A percentile compares a stretch with the other conserved stretches of the same genome.
phyloP scores from a whole-genome alignment of 495 filamentous ascomycete species.

The Penicillium macrosclerotiorum region DNA sequence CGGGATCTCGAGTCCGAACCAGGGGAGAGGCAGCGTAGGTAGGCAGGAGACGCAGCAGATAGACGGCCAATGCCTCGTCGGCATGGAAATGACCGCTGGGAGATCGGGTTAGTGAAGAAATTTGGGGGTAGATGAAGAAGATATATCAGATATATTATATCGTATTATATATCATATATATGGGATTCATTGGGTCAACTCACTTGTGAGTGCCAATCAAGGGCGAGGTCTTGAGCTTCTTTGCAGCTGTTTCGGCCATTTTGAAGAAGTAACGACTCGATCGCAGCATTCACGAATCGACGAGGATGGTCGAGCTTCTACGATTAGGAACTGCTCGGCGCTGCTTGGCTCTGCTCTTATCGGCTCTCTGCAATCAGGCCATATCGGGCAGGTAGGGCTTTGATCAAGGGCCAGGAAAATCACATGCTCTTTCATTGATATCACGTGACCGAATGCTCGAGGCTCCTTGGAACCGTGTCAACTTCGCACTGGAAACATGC shows the following conservation, averaged over 20 bases:
- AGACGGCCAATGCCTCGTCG: conserved; percentile 96
- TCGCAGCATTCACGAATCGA: conserved; percentile 25
- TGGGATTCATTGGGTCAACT: no score
- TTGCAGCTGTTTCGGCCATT: conserved; percentile 65
- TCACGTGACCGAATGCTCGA: no score
- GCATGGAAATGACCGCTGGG: conserved; percentile 87
- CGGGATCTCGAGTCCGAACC: conserved; percentile 81
- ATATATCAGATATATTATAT: no score
- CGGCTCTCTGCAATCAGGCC: conserved; percentile 18
- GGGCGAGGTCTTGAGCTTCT: conserved; percentile 67
- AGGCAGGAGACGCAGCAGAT: conserved; percentile 88
- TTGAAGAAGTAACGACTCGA: conserved; percentile 37
- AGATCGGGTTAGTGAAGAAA: background rate
- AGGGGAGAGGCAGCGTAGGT: conserved; percentile 72
- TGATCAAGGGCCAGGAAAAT: conserved; percentile 4
- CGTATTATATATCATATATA: no score
- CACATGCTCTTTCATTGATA: conserved; percentile 1
- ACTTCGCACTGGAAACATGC: no score
- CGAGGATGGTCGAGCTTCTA: conserved; percentile 2
- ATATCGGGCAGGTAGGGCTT: conserved; percentile 27
- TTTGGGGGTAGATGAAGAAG: no score
- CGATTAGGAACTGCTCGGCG: no score
- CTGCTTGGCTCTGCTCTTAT: conserved; percentile 17
- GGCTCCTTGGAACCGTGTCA: no score
- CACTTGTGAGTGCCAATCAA: conserved; percentile 87